Evolutionary conservation across 805 yeast genomes (phyloP), one percentile per base, ranked within the genome.

Genomic region (Wickerhamiella lipophila): DNA sequence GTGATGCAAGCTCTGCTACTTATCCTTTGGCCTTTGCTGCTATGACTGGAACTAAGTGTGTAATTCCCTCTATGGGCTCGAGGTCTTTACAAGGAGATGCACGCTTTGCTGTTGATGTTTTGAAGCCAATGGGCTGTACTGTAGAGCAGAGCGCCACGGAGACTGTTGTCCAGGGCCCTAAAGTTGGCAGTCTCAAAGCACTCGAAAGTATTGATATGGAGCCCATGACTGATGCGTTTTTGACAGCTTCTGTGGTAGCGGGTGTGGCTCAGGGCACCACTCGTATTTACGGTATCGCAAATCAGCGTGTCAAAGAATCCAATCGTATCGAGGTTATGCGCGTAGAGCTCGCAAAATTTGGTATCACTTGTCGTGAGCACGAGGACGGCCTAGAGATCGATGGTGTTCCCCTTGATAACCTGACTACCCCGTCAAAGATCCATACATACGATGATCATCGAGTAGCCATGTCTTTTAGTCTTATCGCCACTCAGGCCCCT

Each of bases 151-250:
- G 92, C 1, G 81, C 74, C 1, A 78, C 83, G 1, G 79, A 94
- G 2, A 92, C 98, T 0, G 87, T 96, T 0, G 97, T 92, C 7
- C 77, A 81, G 38, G 97, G 96, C 43, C 96, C 96, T 5, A 94
- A 94, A 13, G 52, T 65, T 0, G 42, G 42, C 13, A n/a, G 27
- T 12, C 71, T 92, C 55, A 75, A 72, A 58, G 84, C 94, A 6
- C 69, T 92, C 54, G 70, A 78, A 11, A 75, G 71, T 53, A 81
- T 92, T 50, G 96, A 92, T 63, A 92, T 92, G 98, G 98, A 92
- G 68, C 97, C 98, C 49, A 92, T 92, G 98, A 92, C 98, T 0
- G 98, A 92, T 66, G 98, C 98, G 0, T 92, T 92, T 64, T 71
- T 92, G 59, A 92, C 98, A 13, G 98, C 98, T 0, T 77, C 94